Conservation (phyloP, 805 yeast genomes). For the Saturnispora zaruensis region DNA sequence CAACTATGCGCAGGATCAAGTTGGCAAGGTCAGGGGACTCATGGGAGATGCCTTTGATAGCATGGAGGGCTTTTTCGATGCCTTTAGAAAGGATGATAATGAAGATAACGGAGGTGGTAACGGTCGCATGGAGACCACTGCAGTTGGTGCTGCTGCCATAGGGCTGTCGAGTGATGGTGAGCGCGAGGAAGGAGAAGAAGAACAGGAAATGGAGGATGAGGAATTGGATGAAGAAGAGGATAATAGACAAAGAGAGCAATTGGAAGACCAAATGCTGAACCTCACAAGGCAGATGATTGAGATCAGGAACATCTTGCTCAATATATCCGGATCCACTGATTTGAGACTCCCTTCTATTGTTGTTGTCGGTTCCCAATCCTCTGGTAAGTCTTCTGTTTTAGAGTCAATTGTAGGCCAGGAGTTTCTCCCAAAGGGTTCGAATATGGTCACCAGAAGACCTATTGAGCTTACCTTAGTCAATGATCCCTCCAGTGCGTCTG, state of each 20-base stretch:
- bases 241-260: slow-evolving; percentile 39
- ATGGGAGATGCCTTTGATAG: slow-evolving; percentile 45
- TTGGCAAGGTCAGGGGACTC: slow-evolving; percentile 53
- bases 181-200: too few species aligned
- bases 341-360: slow-evolving; percentile 89
- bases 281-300: slow-evolving; percentile 96
- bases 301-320: slow-evolving; percentile 69
- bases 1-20: slow-evolving; percentile 55
- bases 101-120: slow-evolving; percentile 18
- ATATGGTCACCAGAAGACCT: slow-evolving; percentile 98
- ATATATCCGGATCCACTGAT: slow-evolving; percentile 64
- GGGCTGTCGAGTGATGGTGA: slow-evolving; percentile 30
- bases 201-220: slow-evolving; percentile 38
- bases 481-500: slow-evolving; percentile 70
- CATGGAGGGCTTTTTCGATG: slow-evolving; percentile 28
- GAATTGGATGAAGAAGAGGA: slow-evolving; percentile 38
- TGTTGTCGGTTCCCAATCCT: slow-evolving; percentile 93
- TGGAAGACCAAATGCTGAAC: slow-evolving; percentile 76
- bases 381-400: slow-evolving; percentile 93
- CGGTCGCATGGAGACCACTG: slow-evolving; percentile 15
- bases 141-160: slow-evolving; percentile 37
- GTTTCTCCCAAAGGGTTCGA: slow-evolving; percentile 91
- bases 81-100: slow-evolving; percentile 12
- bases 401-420: slow-evolving; percentile 98
- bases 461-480: slow-evolving; percentile 89